Base-by-base conservation (phyloP, 2,329 filamentous ascomycete species). In the Diaporthe citriasiana region DNA sequence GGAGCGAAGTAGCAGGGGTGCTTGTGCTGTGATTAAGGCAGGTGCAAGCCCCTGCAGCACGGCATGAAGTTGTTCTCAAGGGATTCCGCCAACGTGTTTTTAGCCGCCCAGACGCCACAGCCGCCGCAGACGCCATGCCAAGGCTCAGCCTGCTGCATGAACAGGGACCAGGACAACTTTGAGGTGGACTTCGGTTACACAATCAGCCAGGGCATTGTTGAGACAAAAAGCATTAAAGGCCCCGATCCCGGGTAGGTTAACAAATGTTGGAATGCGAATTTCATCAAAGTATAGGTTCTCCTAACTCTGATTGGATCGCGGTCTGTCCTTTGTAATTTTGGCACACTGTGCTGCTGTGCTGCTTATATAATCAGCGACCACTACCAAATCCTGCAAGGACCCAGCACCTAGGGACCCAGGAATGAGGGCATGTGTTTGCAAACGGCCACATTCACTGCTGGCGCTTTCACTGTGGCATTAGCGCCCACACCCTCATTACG, bases 41-140 rank as follows among this genome's bases (percentile, higher is more conserved):
- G 38, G n/a, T 33, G 8, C 13, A 47, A 42, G 63, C 73, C 56
- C 30, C 57, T 74, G 63, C 59, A 30, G 73, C 50, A 40, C 33
- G 51, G 69, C 53, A 63, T 68, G 73, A 72, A 65, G 71, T 74
- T 40, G 69, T 70, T 51, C 63, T 66, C 45, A 51, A 66, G 15
- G 63, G 63, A 66, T 66, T 45, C 63, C 63, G 27, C 33, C 45
- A 17, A 19, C 63, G 19, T 30, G 45, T 25, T 38, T 66, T 66
- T 51, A 66, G 45, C 63, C 63, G 63, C 59, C 45, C 47, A 53
- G 45, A 17, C 63, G 63, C 63, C 13, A 17, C 2, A 66, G n/a
- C 22, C 60, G 60, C 60, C 45, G 4, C 6, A 66, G 60, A 25
- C 42, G 60, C 60, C 57, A n/a, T 38, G 63, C 63, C 63, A 51